Evolutionary conservation across 2,329 filamentous ascomycete genomes (phyloP).

Genomic region (Alternaria hordeiaustralica): DNA sequence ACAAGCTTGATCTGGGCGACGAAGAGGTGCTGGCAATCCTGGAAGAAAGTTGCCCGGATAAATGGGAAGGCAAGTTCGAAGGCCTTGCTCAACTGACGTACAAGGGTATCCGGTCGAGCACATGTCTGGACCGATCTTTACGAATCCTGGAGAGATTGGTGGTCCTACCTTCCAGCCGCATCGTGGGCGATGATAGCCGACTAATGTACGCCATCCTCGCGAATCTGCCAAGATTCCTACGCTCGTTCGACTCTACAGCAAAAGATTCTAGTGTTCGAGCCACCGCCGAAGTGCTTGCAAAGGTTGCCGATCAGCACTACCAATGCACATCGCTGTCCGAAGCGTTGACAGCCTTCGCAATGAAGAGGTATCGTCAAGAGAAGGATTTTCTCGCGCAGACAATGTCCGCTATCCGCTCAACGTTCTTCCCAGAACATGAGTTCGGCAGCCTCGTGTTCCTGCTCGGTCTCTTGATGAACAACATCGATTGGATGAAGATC

Average conservation of each 20-base stretch:
- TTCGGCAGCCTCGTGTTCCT: conserved; percentile 87
- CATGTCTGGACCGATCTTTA: conserved; percentile 79
- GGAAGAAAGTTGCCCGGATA: conserved; percentile 77
- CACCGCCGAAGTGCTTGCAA: conserved; percentile 72
- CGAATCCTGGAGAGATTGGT: conserved; percentile 79
- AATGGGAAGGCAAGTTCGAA: conserved; percentile 89
- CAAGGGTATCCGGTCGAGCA: conserved; percentile 87
- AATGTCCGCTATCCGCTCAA: conserved; percentile 74
- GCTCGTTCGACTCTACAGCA: conserved; percentile 72
- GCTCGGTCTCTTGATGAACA: conserved; percentile 90
- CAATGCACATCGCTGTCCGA: conserved; percentile 70
- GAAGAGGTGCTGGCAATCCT: conserved; percentile 72
- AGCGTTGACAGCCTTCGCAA: conserved; percentile 73
- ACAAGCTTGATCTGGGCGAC: conserved; percentile 81
- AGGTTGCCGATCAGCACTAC: conserved; percentile 77
- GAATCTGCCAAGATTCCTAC: conserved; percentile 86
- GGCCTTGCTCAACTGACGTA: conserved; percentile 86
- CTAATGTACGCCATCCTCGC: conserved; percentile 86
- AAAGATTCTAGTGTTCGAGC: conserved; percentile 58
- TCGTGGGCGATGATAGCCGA: conserved; percentile 82
- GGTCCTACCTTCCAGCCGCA: conserved; percentile 75
- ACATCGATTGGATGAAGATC: conserved; percentile 84
- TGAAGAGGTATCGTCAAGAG: conserved; percentile 68
- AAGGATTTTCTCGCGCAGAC: conserved; percentile 79
- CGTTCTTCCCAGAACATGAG: conserved; percentile 82